Evolutionary conservation across 1,284 basidiomycete species (phyloP).

Genomic region (Ganoderma lucidum): DNA sequence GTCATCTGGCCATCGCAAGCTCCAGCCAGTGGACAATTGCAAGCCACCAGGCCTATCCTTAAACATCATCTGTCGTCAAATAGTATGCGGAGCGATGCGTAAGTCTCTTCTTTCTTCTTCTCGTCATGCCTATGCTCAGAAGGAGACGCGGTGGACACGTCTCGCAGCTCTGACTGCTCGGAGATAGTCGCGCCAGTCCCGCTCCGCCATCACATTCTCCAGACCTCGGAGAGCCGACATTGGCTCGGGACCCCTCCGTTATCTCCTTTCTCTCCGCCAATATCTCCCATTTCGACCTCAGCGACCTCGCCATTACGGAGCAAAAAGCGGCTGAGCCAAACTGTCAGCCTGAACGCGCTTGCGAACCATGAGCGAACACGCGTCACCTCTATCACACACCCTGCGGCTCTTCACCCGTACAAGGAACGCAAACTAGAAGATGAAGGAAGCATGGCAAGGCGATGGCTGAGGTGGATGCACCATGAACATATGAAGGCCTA

Average conservation of each 20-base stretch:
- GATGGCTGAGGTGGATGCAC: slow-evolving; percentile 83
- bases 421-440: slow-evolving; percentile 41
- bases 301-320: slow-evolving; percentile 28
- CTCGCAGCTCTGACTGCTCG: slow-evolving; percentile 36
- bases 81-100: slow-evolving; percentile 38
- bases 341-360: slow-evolving; percentile 47
- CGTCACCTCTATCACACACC: slow-evolving; percentile 31
- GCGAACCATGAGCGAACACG: slow-evolving; percentile 43
- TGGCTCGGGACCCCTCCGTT: slow-evolving; percentile 43
- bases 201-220: slow-evolving; percentile 40
- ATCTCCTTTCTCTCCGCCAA: slow-evolving; percentile 38
- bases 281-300: slow-evolving; percentile 35
- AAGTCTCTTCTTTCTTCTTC: slow-evolving; percentile 17
- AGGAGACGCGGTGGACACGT: slow-evolving; percentile 9
- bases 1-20: slow-evolving; percentile 25
- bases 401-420: slow-evolving; percentile 20
- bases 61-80: slow-evolving; percentile 31
- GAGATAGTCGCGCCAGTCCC: slow-evolving; percentile 42
- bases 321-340: slow-evolving; percentile 29
- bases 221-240: slow-evolving; percentile 40
- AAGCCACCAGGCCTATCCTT: slow-evolving; percentile 29
- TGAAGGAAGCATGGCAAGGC: slow-evolving; percentile 58
- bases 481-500: slow-evolving; percentile 65
- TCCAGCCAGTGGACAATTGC: neutral
- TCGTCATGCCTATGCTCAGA: neutral